Conservation (phyloP, 352 stramenopile species). For the Globisporangium parvum region DNA sequence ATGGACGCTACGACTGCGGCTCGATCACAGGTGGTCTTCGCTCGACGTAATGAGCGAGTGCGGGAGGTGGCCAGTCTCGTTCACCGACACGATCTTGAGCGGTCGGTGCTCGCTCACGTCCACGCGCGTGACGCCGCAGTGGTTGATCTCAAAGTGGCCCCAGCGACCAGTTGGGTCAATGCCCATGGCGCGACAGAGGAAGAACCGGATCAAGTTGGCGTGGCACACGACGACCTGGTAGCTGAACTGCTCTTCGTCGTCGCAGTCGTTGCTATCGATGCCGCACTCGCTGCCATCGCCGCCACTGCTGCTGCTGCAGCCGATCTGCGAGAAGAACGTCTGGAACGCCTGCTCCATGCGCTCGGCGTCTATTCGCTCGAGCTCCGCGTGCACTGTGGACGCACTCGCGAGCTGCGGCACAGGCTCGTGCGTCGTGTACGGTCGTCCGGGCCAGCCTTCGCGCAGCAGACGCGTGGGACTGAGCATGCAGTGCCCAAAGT, state of each 20-base stretch:
- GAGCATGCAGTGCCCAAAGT: conserved; percentile 34
- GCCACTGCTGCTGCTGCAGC: background rate
- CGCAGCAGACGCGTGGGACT: conserved; percentile 48
- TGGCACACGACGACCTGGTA: conserved; percentile 78
- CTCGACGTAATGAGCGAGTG: conserved; percentile 78
- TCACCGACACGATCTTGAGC: conserved; percentile 70
- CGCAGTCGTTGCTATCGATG: conserved; percentile 19
- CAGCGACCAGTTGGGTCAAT: conserved; percentile 51
- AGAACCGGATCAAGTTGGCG: conserved; percentile 80
- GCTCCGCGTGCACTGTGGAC: conserved; percentile 11
- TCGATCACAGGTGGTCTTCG: conserved; percentile 72
- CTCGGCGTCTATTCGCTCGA: conserved; percentile 36
- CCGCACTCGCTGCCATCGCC: background rate
- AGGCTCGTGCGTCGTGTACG: conserved; percentile 39
- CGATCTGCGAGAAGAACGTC: conserved; percentile 32
- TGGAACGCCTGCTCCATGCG: conserved; percentile 63
- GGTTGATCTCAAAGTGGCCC: conserved; percentile 84
- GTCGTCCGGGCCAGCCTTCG: conserved; percentile 70
- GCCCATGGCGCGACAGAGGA: conserved; percentile 67
- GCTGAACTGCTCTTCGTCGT: conserved; percentile 38
- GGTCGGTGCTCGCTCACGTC: conserved; percentile 60
- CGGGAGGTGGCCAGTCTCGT: conserved; percentile 75
- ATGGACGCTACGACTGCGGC: background rate
- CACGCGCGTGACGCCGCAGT: conserved; percentile 76
- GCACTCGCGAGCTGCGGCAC: background rate